Base-by-base conservation (phyloP, 1,284 basidiomycete genomes). In the Microstroma glucosiphilum region DNA sequence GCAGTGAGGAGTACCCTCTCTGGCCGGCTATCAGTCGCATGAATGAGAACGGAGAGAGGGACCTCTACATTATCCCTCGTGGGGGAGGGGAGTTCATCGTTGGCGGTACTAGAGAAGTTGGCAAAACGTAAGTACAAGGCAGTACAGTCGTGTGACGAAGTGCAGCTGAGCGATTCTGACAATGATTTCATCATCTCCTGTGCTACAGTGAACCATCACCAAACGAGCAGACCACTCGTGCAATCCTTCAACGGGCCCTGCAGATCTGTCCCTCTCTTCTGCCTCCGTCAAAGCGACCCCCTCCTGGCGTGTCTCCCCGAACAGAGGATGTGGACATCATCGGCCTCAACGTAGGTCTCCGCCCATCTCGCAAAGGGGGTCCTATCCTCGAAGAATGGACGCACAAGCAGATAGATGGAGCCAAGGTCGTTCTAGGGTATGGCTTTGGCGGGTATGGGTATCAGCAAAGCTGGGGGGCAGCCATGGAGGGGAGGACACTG, bases 381-480 rank as follows among this genome's bases (percentile, higher is more conserved):
- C 59, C 64, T 21, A 53, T 72, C 19, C 25, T 76, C 1, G 70
- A 73, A 57, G 23, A 1, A 58, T 59, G 17, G 55, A 69, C 23
- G 60, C 62, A 8, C 60, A 63, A 1, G 58, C 67, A 40, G 69
- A 65, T 60, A 61, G 17, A 60, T 62, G n/a, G 37, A 23, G n/a
- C 40, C 41, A 12, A 41, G 4, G 40, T 48, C 37, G 30, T 58
- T 1, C 3, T 41, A 7, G 26, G 40, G 3, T 48, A 43, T 17
- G 43, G 61, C 19, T 62, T 58, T 43, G 71, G 71, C 26, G 71
- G 71, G 7, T 60, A 60, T 1, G 73, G 73, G 0, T 75, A 75
- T n/a, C 73, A 75, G 59, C 64, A 66, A 25, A 70, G 68, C 26
- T 73, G 71, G 73, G 73, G 73, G 40, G 71, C 70, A 9, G 73